Base-by-base conservation (phyloP, 192 early-diverging fungal genomes). In the Linnemannia zychae region DNA sequence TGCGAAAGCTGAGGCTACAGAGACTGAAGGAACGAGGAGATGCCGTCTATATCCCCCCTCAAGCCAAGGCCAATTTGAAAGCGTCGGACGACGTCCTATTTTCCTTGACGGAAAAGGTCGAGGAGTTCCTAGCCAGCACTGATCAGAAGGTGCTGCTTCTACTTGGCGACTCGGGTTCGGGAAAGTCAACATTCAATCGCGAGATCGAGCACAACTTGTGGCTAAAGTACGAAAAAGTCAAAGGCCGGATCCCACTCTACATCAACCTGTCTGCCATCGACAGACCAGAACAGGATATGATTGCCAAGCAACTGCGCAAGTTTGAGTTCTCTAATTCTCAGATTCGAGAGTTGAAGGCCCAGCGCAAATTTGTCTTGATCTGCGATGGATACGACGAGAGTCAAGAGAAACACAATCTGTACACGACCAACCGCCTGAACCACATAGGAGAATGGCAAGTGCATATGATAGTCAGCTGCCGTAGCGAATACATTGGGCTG, bases 371-470 rank as follows among this genome's bases (percentile, higher is more conserved):
- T 44, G 47, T 79, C 46, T 73, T 79, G 63, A 79, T 79, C 53
- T 79, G 77, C 28, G 77, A 79, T 67, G 77, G 77, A 0, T 79
- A 79, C 53, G 77, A 79, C 44, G 77, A 79, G 63, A 72, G 71
- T 67, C 77, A 79, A 47, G 13, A 79, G 71, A 79, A 18, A 18
- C 77, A 72, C 46, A 79, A 72, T 34, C 50, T 79, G 37, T 79
- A 79, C 60, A 49, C 3, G 17, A 73, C 40, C 69, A 79, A 79
- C 52, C 60, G 57, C 2, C 71, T 79, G 57, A 79, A 79, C 46
- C 46, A 49, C 16, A n/a, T 4, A n/a, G 77, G 77, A 34, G 57
- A 73, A 38, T 79, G 77, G 77, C 36, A 67, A 31, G 77, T 47
- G 4, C 70, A 79, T 20, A 79, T 79, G 71, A 60, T 79, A 33